Base-by-base conservation (phyloP, 345 rosid genomes). In the Eucalyptus albens region DNA sequence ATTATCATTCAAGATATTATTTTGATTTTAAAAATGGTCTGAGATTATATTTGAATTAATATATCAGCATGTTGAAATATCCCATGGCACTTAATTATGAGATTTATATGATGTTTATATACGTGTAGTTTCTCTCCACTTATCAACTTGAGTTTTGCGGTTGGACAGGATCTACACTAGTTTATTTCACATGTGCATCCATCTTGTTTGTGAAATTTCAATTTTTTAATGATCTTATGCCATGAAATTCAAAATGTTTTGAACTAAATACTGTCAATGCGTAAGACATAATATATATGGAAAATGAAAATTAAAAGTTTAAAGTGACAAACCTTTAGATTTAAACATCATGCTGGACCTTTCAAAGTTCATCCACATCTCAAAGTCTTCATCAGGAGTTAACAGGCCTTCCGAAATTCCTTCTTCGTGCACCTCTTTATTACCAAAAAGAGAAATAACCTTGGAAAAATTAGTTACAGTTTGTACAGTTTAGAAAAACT, bases 361-460 rank as follows among this genome's bases (percentile, higher is more conserved):
- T 62, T 27, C 0, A 4, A 6, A n/a, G n/a, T n/a, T 3, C 1
- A 0, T 0, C 31, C 16, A 27, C 69, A 0, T 13, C 0, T 6
- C 4, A 1, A 0, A 13, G 33, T 13, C 31, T 27, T 27, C 0
- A 1, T 0, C 0, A 27, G 2, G 16, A 62, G 33, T 14, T 62
- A 9, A 15, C 72, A 7, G 15, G 72, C 5, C 5, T 13, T 13
- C 16, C 4, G 9, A 29, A 62, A 33, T 29, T 14, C 33, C 72
- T 62, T 27, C 31, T 60, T 3, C 31, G 8, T 6, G 31, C 8
- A 62, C 72, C 17, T 3, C 17, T 62, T 14, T 29, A 31, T 62
- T 6, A 62, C 72, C 72, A 14, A 29, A 62, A 14, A 62, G 37
- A 62, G 33, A 29, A 29, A 62, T 29, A 62, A 62, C 9, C 17